Evolutionary conservation across 1,284 basidiomycete genomes (phyloP), one percentile per base, ranked within the genome.

Genomic region (Puccinia coronata): DNA sequence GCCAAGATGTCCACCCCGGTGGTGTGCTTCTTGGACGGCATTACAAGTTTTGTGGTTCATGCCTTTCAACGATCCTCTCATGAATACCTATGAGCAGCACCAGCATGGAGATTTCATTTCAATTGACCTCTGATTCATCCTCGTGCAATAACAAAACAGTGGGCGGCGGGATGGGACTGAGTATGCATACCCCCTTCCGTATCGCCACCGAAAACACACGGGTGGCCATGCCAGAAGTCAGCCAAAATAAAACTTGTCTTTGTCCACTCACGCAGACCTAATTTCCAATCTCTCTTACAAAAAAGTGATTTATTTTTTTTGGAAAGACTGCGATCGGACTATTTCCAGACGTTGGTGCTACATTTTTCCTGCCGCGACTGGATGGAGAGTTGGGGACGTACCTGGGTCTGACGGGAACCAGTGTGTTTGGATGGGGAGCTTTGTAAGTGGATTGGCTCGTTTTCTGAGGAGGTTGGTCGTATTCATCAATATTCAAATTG

Each of bases 81-180:
- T 34, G 11, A 61, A 31, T n/a, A n/a, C n/a, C n/a, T n/a, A n/a
- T n/a, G n/a, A n/a, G n/a, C n/a, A n/a, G n/a, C n/a, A n/a, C n/a
- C n/a, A n/a, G n/a, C n/a, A n/a, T n/a, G n/a, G n/a, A n/a, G n/a
- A n/a, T n/a, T n/a, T n/a, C n/a, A n/a, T n/a, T n/a, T n/a, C n/a
- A n/a, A n/a, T n/a, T n/a, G n/a, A n/a, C n/a, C n/a, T n/a, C n/a
- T n/a, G n/a, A n/a, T n/a, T n/a, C n/a, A n/a, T n/a, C n/a, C n/a
- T n/a, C n/a, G n/a, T n/a, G n/a, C n/a, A n/a, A n/a, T n/a, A n/a
- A n/a, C 36, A 31, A 61, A 77, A 53, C 83, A 95, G 95, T 98
- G 93, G 97, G 97, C 57, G 97, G 97, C 81, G 97, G 97, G 72
- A 93, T 94, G 47, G 97, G 97, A 69, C 90, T 99, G 76, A 90